Base-by-base conservation (phyloP, 1,284 basidiomycete genomes). In the Cutaneotrichosporon curvatum region DNA sequence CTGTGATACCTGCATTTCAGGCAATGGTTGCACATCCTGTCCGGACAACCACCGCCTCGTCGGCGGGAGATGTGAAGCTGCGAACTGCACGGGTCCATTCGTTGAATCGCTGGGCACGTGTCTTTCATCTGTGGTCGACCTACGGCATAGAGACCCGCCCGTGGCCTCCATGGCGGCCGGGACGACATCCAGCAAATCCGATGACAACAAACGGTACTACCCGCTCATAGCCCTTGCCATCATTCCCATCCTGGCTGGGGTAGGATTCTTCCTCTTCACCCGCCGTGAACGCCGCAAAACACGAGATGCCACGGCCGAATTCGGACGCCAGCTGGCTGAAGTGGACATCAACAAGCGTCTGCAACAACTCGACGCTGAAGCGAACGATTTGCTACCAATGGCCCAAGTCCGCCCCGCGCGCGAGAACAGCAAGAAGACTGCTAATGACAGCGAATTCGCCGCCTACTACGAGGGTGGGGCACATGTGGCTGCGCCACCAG, bases 51-150 rank as follows among this genome's bases (percentile, higher is more conserved):
- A 51, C 1, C 39, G 60, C 2, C 61, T 74, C 5, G 42, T 44
- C 6, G 37, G 41, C 1, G 74, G 74, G 0, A 37, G 47, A 15
- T 76, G 74, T 43, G 45, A 48, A 4, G 30, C 56, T 0, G 55
- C 62, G 0, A 20, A 48, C 1, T 72, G 71, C 53, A 37, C 37
- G 0, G 56, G 56, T 3, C 48, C 45, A 2, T 61, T 58, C 37
- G 59, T 68, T 4, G 37, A 51, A 4, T 59, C 57, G 4, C 61
- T 73, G 5, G 70, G 70, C 1, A 46, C 71, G 7, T 76, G 74
- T 45, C 60, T 76, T 16, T 54, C 53, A 4, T 52, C 53, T 5
- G 46, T 74, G 15, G 56, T 68, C 40, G 20, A 48, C 12, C 25
- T 28, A 10, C 9, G n/a, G 16, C 8, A 16, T 15, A 14, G 32